These are phyloP conservation scores for Metschnikowia kofuensis DNA, from an alignment of 805 yeast species.

Conservation along the genomic window DNA sequence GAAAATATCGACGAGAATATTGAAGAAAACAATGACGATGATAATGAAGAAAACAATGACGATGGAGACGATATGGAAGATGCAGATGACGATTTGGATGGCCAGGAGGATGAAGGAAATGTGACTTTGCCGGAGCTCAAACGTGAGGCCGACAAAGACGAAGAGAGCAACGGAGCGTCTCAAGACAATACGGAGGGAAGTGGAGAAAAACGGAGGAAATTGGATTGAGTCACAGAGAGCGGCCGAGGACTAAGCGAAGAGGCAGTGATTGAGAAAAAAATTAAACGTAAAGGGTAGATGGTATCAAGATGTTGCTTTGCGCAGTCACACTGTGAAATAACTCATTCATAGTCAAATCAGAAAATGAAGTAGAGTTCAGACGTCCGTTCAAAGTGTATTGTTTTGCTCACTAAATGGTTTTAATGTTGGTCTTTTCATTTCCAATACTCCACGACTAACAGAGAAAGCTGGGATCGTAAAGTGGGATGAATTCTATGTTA, in stretches of 20 bases:
- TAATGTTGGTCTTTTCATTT: too few relatives aligned
- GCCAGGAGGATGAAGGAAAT: neutral
- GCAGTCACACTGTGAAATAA: too few relatives aligned
- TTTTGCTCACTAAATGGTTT: too few relatives aligned
- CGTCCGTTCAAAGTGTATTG: too few relatives aligned
- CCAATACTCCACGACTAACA: too few relatives aligned
- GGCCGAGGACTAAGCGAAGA: neutral
- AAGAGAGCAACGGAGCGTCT: neutral
- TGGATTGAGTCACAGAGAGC: neutral
- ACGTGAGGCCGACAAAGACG: neutral
- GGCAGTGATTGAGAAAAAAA: too few relatives aligned
- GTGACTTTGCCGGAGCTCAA: neutral
- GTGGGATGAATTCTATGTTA: too few relatives aligned
- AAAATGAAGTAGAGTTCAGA: too few relatives aligned
- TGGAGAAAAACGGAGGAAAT: neutral
- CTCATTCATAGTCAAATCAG: too few relatives aligned
- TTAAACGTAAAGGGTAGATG: too few relatives aligned
- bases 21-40: slow-evolving; percentile 2
- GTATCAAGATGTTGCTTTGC: too few relatives aligned
- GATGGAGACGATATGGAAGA: slow-evolving; percentile 5
- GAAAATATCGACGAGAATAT: neutral
- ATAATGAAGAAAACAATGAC: neutral
- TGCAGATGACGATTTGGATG: slow-evolving; percentile 1
- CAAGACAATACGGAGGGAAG: neutral
- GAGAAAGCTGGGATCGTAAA: too few relatives aligned